Evolutionary conservation across 495 filamentous ascomycete genomes (phyloP), one percentile per base, ranked within the genome.

Genomic region (Stereocaulon alpinum): DNA sequence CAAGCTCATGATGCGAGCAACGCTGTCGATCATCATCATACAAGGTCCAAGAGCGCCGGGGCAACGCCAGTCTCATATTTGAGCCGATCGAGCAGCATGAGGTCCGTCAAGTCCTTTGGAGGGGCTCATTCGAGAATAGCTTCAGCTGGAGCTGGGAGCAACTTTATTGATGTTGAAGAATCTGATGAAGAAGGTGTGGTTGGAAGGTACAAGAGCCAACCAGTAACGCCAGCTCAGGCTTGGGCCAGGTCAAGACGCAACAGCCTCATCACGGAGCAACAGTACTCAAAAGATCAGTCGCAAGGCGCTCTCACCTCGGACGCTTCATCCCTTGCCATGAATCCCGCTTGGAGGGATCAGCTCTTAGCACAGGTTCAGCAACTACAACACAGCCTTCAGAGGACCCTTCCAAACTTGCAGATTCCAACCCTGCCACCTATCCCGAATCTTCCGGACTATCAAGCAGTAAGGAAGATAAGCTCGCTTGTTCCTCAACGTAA

Each of bases 301-400:
- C 42, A 64, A 52, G 52, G 49, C 4, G 30, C 60, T n/a, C 52
- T 59, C 20, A 43, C 41, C 34, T 44, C 24, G 10, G 64, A 68
- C 9, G 68, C 64, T 32, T 62, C 71, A 10, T 69, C 74, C 5
- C 77, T 79, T 48, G 76, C 80, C 14, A 79, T 85, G 22, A 76
- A 80, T 2, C 80, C 85, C 32, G 87, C 86, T 27, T 84, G 88
- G 78, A 81, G 85, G 59, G 86, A 92, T 55, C 85, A 89, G 54
- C 72, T 95, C 18, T 80, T 83, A 44, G 78, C 81, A 4, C 90
- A 93, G 65, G 80, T 93, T 64, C 86, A 92, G 55, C 84, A 90
- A 41, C 77, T 91, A 61, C 89, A 92, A 63, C 84, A 90, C 62
- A 81, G 77, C 17, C 80, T 87, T 56, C 75, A 84, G 27, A 75